A percentile compares a stretch with the other conserved stretches of the same genome.
These are phyloP conservation scores for Lunasporangiospora selenospora DNA, from an alignment of 192 early-diverging fungal genomes.

Conservation along the genomic window DNA sequence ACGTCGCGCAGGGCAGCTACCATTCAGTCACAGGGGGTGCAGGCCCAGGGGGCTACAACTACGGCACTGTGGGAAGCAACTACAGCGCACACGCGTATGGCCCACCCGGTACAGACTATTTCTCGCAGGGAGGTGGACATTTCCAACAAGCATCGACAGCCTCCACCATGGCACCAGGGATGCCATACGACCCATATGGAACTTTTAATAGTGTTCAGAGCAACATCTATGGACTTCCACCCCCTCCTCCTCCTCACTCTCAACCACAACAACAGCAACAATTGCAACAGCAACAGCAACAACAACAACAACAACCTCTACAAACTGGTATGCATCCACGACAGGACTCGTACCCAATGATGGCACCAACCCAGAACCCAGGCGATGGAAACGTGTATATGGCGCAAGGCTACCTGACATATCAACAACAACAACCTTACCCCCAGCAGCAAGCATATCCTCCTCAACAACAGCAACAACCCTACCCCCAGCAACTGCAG, in stretches of 20 bases:
- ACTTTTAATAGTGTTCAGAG: constrained; percentile 13
- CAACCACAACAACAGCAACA: constrained; percentile 4
- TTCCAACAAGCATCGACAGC: constrained; percentile 14
- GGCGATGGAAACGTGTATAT: constrained; percentile 26
- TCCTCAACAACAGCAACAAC: too few species aligned
- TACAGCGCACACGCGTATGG: too few species aligned
- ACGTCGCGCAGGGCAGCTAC: constrained; percentile 25
- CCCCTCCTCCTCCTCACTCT: not conserved
- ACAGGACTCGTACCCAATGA: constrained; percentile 18
- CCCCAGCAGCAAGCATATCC: too few species aligned
- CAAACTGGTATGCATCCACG: not conserved
- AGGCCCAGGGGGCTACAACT: constrained; percentile 19
- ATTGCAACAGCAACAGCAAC: not conserved
- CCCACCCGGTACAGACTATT: too few species aligned
- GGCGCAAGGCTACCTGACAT: too few species aligned
- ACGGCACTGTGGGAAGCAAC: not conserved
- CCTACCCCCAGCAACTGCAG: constrained; percentile 3
- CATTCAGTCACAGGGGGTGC: constrained; percentile 10
- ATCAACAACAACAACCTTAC: too few species aligned
- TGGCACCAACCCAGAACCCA: constrained; percentile 14
- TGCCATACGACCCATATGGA: constrained; percentile 18
- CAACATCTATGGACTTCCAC: constrained; percentile 5
- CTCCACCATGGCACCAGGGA: constrained; percentile 15
- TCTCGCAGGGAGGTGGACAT: constrained; percentile 9
- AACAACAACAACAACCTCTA: constrained; percentile 8